Evolutionary conservation across 2,329 filamentous ascomycete species (phyloP).

Genomic region (Tolypocladium cylindrosporum): DNA sequence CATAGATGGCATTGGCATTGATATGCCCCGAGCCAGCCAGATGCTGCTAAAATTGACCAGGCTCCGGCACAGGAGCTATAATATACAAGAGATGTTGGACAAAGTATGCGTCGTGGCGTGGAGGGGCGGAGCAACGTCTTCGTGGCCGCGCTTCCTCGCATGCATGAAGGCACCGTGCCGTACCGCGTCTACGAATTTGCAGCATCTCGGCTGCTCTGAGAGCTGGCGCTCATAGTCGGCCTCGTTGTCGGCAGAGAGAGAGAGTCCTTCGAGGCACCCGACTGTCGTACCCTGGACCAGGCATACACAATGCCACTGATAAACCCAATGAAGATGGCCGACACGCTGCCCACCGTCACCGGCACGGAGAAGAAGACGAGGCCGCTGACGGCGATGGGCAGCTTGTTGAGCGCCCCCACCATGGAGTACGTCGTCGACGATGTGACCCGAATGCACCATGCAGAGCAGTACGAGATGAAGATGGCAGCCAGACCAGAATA

Average conservation of each 20-base stretch:
- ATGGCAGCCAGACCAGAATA: conserved; percentile 88
- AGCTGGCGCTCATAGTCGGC: conserved; percentile 75
- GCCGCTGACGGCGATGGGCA: conserved; percentile 86
- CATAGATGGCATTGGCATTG: no score
- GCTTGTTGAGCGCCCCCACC: conserved; percentile 98
- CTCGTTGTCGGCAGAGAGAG: conserved; percentile 48
- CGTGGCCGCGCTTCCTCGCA: not conserved
- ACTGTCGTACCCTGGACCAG: conserved; percentile 53
- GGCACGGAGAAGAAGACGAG: conserved; percentile 93
- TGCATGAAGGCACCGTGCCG: not conserved
- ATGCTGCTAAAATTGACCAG: not conserved
- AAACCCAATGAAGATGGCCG: conserved; percentile 85
- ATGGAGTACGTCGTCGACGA: conserved; percentile 98
- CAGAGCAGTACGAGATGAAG: conserved; percentile 97
- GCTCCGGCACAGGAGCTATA: not conserved
- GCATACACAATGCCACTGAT: conserved; percentile 87
- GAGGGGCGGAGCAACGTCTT: not conserved
- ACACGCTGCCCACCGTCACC: conserved; percentile 83
- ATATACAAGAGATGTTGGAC: not conserved
- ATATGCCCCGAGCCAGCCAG: not conserved
- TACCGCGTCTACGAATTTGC: conserved; percentile 40
- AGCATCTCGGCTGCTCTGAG: conserved; percentile 80
- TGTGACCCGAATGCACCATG: conserved; percentile 96
- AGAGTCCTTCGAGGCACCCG: conserved; percentile 52
- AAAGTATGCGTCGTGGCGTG: not conserved